A percentile compares a stretch with the other conserved stretches of the same genome.
Conservation (phyloP, 208 protist genomes). For the Crithidia brevicula region DNA sequence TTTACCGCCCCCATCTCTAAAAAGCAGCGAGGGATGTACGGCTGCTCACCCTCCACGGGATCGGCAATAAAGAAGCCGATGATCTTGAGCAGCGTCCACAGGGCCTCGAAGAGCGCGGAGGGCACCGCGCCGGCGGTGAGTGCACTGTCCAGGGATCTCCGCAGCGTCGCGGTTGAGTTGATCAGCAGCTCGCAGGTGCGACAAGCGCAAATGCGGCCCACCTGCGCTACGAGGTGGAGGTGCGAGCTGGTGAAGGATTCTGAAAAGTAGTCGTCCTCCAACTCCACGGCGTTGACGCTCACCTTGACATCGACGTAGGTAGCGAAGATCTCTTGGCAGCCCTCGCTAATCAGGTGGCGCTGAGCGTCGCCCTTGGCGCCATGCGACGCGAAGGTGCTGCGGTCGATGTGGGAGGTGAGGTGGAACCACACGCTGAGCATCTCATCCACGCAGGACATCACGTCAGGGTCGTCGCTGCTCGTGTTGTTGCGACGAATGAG, state of each 20-base stretch:
- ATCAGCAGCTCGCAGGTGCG: constrained; percentile 32
- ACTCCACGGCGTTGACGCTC: constrained; percentile 34
- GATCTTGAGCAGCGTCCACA: constrained; percentile 72
- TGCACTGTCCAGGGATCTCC: not conserved
- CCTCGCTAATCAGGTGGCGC: constrained; percentile 23
- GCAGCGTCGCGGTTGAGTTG: constrained; percentile 2
- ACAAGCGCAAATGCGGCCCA: constrained; percentile 51
- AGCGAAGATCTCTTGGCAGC: constrained; percentile 39
- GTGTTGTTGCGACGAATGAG: constrained; percentile 45
- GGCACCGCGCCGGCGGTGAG: not conserved
- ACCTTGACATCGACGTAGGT: constrained; percentile 35
- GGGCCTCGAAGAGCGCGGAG: constrained; percentile 39
- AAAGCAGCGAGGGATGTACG: constrained; percentile 80
- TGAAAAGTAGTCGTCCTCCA: constrained; percentile 55
- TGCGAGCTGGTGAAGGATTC: constrained; percentile 76
- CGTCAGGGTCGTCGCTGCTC: constrained; percentile 52
- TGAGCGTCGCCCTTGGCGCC: not conserved
- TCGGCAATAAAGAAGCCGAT: constrained; percentile 70
- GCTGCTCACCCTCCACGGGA: constrained; percentile 65
- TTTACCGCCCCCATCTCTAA: constrained; percentile 18
- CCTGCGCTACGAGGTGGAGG: constrained; percentile 63
- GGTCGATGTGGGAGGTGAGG: constrained; percentile 37
- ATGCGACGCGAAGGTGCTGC: constrained; percentile 30
- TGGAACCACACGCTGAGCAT: constrained; percentile 60
- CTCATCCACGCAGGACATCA: constrained; percentile 79